Evolutionary conservation across 2,329 filamentous ascomycete species (phyloP), one percentile per base, ranked within the genome.

Genomic region (Xylariomycetidae sp.): DNA sequence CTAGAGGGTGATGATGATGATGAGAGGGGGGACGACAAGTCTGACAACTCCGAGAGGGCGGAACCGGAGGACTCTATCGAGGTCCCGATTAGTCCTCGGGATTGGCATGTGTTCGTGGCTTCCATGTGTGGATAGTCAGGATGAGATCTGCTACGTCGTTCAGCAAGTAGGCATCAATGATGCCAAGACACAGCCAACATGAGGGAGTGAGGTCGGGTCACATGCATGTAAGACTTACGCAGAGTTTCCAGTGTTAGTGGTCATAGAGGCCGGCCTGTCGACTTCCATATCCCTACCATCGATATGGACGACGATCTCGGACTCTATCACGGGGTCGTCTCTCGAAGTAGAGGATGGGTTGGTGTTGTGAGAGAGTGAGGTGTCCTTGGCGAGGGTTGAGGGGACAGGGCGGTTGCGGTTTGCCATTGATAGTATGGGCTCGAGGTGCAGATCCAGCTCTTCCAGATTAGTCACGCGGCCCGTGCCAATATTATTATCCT

Each of bases 61-160:
- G 72, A 72, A 14, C 69, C 59, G n/a, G 74, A 74, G 11, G 75
- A 79, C 28, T 64, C 61, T 41, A 72, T 61, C 22, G 70, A 74
- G 25, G 34, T 41, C 17, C 26, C 41, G 28, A 43, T 41, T 32
- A 33, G 34, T 15, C 33, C 37, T 8, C 38, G 34, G 46, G 55
- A 54, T 42, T 48, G 54, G 43, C 42, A 49, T 33, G 31, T 32
- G 32, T 30, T 29, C 30, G 14, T 22, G 40, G n/a, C n/a, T n/a
- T n/a, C n/a, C n/a, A n/a, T n/a, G n/a, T n/a, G n/a, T n/a, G n/a
- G n/a, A n/a, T n/a, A n/a, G n/a, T n/a, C n/a, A n/a, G n/a, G n/a
- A n/a, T n/a, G n/a, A n/a, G n/a, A n/a, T n/a, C n/a, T n/a, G n/a
- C n/a, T n/a, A n/a, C n/a, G n/a, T n/a, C n/a, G n/a, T n/a, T n/a